Percentiles rank a stretch among this genome's conserved stretches.
phyloP scores from a whole-genome alignment of 2,329 filamentous ascomycete genomes.

The Chaetomiaceae sp. region DNA sequence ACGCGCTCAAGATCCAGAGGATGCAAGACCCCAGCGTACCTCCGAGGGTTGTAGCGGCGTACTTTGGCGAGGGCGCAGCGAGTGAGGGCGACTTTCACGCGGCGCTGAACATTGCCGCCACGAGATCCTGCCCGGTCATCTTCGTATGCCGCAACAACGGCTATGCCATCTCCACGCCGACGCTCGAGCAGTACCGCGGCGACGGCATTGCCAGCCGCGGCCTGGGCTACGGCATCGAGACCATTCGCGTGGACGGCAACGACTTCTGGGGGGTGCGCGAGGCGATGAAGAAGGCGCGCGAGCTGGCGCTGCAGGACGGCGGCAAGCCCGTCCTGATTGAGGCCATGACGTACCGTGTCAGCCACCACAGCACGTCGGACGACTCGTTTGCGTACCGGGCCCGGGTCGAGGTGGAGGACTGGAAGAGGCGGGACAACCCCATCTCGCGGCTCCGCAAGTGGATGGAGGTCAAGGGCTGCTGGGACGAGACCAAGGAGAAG shows the following conservation, averaged over 20 bases:
- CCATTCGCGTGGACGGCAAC: conserved; percentile 75
- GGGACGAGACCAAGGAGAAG: conserved; percentile 80
- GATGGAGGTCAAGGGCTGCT: conserved; percentile 76
- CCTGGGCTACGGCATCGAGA: conserved; percentile 78
- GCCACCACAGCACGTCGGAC: conserved; percentile 90
- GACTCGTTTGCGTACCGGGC: conserved; percentile 96
- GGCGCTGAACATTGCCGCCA: conserved; percentile 75
- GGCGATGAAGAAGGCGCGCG: conserved; percentile 65
- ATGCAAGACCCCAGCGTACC: conserved; percentile 57
- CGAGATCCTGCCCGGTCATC: conserved; percentile 67
- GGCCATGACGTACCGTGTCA: conserved; percentile 97
- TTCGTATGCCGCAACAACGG: conserved; percentile 83
- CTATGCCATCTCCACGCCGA: conserved; percentile 75
- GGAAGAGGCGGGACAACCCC: conserved; percentile 53
- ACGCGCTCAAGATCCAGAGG: conserved; percentile 70
- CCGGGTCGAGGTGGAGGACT: conserved; percentile 84
- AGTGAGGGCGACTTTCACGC: conserved; percentile 81
- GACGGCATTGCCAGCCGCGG: conserved; percentile 76
- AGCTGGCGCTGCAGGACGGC: conserved; percentile 73
- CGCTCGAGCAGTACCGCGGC: conserved; percentile 74
- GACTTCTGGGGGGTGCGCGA: conserved; percentile 74
- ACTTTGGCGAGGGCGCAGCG: conserved; percentile 78
- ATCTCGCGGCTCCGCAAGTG: conserved; percentile 49
- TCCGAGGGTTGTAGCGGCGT: conserved; percentile 64
- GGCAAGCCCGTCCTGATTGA: conserved; percentile 83